Evolutionary conservation across 495 filamentous ascomycete species (phyloP), one percentile per base, ranked within the genome.

Genomic region (Penicillium canescens): DNA sequence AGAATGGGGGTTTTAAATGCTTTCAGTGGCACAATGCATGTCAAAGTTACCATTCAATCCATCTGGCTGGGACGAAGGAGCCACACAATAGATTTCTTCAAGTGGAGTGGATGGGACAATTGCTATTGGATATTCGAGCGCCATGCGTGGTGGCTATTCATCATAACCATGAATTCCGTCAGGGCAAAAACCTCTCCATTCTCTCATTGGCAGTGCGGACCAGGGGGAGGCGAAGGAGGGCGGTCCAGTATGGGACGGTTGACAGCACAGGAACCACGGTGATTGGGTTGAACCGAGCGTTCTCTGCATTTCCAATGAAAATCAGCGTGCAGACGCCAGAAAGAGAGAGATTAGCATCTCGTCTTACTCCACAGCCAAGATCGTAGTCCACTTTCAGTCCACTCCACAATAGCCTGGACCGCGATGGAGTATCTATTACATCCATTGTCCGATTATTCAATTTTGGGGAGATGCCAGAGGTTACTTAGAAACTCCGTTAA

Each of bases 221-320:
- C 58, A 64, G 45, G 55, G 50, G 54, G 39, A 59, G 42, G 16
- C 35, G 36, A 42, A 38, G 44, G 21, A 31, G 56, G 55, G 44
- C 45, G 35, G 38, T 21, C 28, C 26, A 28, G 41, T 20, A 11
- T 46, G 33, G 48, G 48, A 6, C 38, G 28, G 34, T 52, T 51
- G 50, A 46, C 54, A 54, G 52, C 11, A 39, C 24, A 44, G 38
- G 20, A 36, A 42, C 49, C 31, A 46, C 36, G 33, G 33, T 59
- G 39, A 62, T 55, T 59, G 56, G 52, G 35, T 26, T 35, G 31
- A 37, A 26, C 23, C 42, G 37, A 51, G 48, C 39, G 48, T 37
- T 33, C 26, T 36, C 23, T 36, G 23, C 49, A 51, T 18, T 41
- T 35, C 31, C 46, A 39, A 48, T 51, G 21, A 42, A 14, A 50